These are phyloP conservation scores for Syncephalastrum racemosum DNA, from an alignment of 371 early-diverging fungal species.

Conservation along the genomic window DNA sequence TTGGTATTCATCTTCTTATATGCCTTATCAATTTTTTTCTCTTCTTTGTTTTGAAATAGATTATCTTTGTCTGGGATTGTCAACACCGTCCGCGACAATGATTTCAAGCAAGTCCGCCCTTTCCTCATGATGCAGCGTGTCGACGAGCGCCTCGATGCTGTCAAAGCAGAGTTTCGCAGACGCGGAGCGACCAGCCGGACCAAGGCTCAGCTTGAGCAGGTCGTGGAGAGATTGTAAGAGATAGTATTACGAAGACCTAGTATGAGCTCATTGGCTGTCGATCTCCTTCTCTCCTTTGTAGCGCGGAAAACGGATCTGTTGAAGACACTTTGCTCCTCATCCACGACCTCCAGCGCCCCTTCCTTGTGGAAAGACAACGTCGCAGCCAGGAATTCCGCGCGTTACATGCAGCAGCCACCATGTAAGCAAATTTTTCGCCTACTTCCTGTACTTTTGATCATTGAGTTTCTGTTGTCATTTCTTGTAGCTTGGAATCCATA, in stretches of 20 bases:
- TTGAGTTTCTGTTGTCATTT: conserved; percentile 3
- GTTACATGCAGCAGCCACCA: not conserved
- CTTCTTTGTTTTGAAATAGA: too few relatives aligned
- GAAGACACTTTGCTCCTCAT: not conserved
- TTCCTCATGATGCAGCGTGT: too few relatives aligned
- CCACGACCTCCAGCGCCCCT: not conserved
- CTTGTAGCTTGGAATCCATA: not conserved
- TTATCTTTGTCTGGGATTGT: too few relatives aligned
- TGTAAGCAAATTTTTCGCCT: conserved; percentile 6
- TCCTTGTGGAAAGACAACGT: not conserved
- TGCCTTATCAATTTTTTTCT: too few relatives aligned
- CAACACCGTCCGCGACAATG: too few relatives aligned
- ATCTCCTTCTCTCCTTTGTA: conserved; percentile 1
- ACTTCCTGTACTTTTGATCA: not conserved
- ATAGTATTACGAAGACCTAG: too few relatives aligned
- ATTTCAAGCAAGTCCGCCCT: too few relatives aligned
- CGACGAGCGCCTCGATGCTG: too few relatives aligned
- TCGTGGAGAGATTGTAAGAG: conserved; percentile 2
- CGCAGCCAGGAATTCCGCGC: not conserved
- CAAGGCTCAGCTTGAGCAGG: conserved; percentile 1
- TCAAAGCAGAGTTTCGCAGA: not conserved
- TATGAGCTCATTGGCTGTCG: not conserved
- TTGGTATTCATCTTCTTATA: too few relatives aligned
- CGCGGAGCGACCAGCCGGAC: too few relatives aligned
- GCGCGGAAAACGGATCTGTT: not conserved